phyloP scores from a whole-genome alignment of 768 basidiomycete genomes.

The Imleria badia region DNA sequence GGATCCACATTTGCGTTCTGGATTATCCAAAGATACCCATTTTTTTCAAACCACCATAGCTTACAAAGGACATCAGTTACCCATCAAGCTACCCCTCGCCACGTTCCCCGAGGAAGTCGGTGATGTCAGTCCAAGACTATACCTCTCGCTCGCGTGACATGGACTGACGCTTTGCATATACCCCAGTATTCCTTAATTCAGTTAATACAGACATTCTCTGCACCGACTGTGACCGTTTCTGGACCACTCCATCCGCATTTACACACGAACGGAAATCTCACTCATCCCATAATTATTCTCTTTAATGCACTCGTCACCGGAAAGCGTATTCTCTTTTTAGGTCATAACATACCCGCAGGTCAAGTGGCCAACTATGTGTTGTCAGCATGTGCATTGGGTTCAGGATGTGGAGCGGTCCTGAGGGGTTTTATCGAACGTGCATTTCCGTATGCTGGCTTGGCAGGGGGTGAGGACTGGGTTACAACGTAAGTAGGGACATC shows the following conservation, averaged over 20 bases:
- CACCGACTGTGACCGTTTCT: constrained; percentile 53
- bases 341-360: constrained; percentile 85
- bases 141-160: background rate
- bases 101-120: constrained; percentile 96
- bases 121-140: constrained; percentile 61
- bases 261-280: constrained; percentile 86
- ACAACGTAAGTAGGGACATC: constrained; percentile 58
- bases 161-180: constrained; percentile 12
- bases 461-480: constrained; percentile 87
- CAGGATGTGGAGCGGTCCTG: constrained; percentile 82
- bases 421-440: constrained; percentile 88
- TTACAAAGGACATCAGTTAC: constrained; percentile 81
- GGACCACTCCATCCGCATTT: constrained; percentile 89
- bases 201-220: constrained; percentile 80
- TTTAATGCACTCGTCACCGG: constrained; percentile 96
- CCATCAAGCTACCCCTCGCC: constrained; percentile 87
- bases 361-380: constrained; percentile 90
- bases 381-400: constrained; percentile 90
- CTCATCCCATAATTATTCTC: constrained; percentile 92
- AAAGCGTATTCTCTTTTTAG: constrained; percentile 95
- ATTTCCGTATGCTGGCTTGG: constrained; percentile 94
- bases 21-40: constrained; percentile 83
- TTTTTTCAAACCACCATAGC: constrained; percentile 85
- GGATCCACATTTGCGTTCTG: constrained; percentile 49
- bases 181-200: constrained; percentile 88